Evolutionary conservation across 768 basidiomycete genomes (phyloP).

Genomic region (Rubroboletus satanas): DNA sequence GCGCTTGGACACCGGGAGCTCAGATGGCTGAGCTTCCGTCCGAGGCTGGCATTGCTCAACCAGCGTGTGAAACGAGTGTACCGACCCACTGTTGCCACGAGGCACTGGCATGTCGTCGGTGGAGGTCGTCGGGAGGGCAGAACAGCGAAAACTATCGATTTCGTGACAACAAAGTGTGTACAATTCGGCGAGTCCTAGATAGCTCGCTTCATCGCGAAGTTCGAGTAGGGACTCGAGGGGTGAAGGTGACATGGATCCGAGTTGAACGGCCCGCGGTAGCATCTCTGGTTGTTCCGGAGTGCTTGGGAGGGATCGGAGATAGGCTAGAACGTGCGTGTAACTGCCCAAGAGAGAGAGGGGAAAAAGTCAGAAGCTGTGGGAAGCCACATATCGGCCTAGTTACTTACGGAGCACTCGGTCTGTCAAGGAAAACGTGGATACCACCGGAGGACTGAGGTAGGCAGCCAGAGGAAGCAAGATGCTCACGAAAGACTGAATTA

Average conservation of each 20-base stretch:
- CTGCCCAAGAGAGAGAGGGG: slow-evolving; percentile 32
- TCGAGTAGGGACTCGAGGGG: slow-evolving; percentile 68
- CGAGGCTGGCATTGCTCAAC: slow-evolving; percentile 47
- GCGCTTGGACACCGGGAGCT: not conserved
- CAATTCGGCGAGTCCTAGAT: slow-evolving; percentile 65
- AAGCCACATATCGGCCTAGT: not conserved
- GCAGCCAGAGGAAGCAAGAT: slow-evolving; percentile 59
- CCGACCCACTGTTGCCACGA: slow-evolving; percentile 47
- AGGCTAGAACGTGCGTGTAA: slow-evolving; percentile 66
- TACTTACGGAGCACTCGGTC: slow-evolving; percentile 75
- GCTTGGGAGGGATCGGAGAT: slow-evolving; percentile 57
- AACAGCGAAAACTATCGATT: slow-evolving; percentile 48
- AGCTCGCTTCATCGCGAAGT: slow-evolving; percentile 74
- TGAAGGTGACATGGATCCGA: slow-evolving; percentile 39
- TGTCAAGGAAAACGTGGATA: slow-evolving; percentile 75
- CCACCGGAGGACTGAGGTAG: slow-evolving; percentile 42
- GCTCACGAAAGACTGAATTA: slow-evolving; percentile 54
- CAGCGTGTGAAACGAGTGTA: slow-evolving; percentile 58
- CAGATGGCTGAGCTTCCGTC: slow-evolving; percentile 11
- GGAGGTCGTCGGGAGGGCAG: slow-evolving; percentile 32
- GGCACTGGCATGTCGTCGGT: slow-evolving; percentile 32
- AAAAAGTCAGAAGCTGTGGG: not conserved
- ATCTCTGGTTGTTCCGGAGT: slow-evolving; percentile 44
- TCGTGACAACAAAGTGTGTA: slow-evolving; percentile 65
- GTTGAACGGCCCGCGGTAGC: slow-evolving; percentile 60